A percentile compares a stretch with the other conserved stretches of the same genome.
phyloP scores from a whole-genome alignment of 148 eudicot species.

The Amaranthus cruentus region DNA sequence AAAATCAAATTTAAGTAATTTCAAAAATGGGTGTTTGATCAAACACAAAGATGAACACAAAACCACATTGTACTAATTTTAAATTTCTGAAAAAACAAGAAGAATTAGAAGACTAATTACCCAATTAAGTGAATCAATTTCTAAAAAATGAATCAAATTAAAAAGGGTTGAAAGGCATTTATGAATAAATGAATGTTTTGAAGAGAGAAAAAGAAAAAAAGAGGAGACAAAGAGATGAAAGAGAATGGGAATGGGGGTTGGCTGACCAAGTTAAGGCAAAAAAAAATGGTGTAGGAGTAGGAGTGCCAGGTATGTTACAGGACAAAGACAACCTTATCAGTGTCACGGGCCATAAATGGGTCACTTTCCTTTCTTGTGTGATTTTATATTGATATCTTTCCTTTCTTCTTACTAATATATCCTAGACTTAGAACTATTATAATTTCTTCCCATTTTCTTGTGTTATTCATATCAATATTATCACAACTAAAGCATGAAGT shows the following conservation, averaged over 20 bases:
- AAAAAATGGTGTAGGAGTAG: too few relatives aligned
- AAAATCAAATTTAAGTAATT: slow-evolving; percentile 1
- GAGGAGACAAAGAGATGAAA: too few relatives aligned
- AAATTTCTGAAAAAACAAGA: slow-evolving; percentile 4
- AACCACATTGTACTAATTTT: slow-evolving; percentile 4
- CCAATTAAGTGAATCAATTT: slow-evolving; percentile 2
- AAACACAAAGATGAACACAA: slow-evolving; percentile 1
- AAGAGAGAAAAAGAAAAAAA: neutral
- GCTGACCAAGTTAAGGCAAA: too few relatives aligned
- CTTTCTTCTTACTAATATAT: too few relatives aligned
- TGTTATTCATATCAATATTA: too few relatives aligned
- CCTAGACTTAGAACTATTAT: too few relatives aligned
- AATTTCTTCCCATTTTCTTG: too few relatives aligned
- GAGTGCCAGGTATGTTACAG: slow-evolving; percentile 1
- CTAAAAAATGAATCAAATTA: neutral
- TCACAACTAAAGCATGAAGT: too few relatives aligned
- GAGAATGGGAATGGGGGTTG: too few relatives aligned
- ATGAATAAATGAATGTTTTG: neutral
- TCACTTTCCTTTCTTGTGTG: slow-evolving; percentile 5
- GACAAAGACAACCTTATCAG: slow-evolving; percentile 8
- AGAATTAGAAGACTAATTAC: neutral
- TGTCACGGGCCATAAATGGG: slow-evolving; percentile 16
- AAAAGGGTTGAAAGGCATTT: neutral
- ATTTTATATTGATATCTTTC: too few relatives aligned
- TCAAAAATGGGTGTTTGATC: slow-evolving; percentile 13